Percentiles rank a stretch among this genome's conserved stretches.
Evolutionary conservation across 768 basidiomycete species (phyloP).

Genomic region (Pleurotus giganteus): DNA sequence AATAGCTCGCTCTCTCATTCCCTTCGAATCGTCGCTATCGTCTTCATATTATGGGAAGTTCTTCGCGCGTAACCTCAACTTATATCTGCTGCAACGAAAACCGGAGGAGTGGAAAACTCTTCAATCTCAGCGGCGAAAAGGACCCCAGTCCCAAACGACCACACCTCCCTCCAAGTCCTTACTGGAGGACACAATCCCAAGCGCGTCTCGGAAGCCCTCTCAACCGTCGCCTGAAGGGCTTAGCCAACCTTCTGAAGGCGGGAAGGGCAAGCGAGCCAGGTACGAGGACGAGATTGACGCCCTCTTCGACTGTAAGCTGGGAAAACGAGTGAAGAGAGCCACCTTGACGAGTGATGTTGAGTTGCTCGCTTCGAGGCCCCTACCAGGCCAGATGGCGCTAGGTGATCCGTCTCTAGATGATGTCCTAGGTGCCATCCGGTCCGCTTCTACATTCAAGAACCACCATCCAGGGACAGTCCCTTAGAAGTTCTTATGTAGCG

Average conservation of each 20-base stretch:
- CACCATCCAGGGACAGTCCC: conserved; percentile 31
- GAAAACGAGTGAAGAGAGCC: conserved; percentile 58
- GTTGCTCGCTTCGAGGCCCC: conserved; percentile 13
- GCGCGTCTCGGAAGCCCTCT: neutral
- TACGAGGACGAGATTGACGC: conserved; percentile 72
- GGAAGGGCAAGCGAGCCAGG: conserved; percentile 45
- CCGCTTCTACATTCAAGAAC: conserved; percentile 50
- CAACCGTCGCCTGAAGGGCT: conserved; percentile 8
- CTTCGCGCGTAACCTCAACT: conserved; percentile 75
- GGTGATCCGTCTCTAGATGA: conserved; percentile 41
- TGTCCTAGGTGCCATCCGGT: conserved; percentile 59
- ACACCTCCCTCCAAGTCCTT: neutral
- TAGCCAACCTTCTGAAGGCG: conserved; percentile 17
- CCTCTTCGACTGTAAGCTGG: conserved; percentile 58
- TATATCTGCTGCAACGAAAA: conserved; percentile 73
- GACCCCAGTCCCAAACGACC: neutral
- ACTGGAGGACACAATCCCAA: neutral
- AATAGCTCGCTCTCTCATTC: conserved; percentile 77
- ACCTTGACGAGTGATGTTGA: conserved; percentile 31
- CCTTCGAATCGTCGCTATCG: conserved; percentile 68
- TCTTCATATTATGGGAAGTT: conserved; percentile 85
- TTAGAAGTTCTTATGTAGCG: too few relatives aligned
- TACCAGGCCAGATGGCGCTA: conserved; percentile 10
- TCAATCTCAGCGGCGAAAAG: conserved; percentile 46
- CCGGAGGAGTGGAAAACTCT: conserved; percentile 83